These are phyloP conservation scores for Daldinia sp. DNA, from an alignment of 2,329 filamentous ascomycete species.

Conservation along the genomic window DNA sequence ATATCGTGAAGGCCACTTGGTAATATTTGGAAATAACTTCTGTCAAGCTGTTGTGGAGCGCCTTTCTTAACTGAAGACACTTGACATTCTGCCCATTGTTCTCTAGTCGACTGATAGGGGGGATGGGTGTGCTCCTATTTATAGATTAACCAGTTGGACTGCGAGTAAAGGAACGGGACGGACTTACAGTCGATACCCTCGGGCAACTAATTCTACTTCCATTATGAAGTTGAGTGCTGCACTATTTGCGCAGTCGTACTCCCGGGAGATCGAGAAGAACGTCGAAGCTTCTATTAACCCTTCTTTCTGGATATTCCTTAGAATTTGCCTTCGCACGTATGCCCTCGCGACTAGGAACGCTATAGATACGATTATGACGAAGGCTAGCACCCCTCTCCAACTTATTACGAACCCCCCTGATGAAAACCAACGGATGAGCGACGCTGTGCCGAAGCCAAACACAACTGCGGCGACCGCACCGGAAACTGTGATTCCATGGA, in stretches of 20 bases:
- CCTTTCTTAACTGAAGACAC: conserved; percentile 80
- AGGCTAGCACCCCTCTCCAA: conserved; percentile 41
- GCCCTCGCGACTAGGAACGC: conserved; percentile 39
- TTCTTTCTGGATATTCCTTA: conserved; percentile 46
- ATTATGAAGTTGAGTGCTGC: conserved; percentile 48
- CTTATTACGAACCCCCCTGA: conserved; percentile 42
- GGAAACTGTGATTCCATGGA: conserved; percentile 44
- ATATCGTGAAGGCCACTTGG: conserved; percentile 72
- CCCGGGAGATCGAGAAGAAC: conserved; percentile 45
- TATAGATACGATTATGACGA: conserved; percentile 33
- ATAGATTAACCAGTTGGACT: conserved; percentile 23
- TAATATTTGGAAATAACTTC: conserved; percentile 76
- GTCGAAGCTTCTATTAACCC: conserved; percentile 41
- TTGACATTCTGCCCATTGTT: conserved; percentile 80
- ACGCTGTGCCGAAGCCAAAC: conserved; percentile 43
- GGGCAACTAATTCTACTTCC: conserved; percentile 48
- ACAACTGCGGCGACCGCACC: conserved; percentile 45
- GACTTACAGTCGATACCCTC: conserved; percentile 47
- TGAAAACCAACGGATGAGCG: conserved; percentile 44
- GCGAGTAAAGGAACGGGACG: neutral
- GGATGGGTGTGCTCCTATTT: conserved; percentile 81
- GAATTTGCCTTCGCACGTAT: conserved; percentile 45
- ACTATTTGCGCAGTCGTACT: conserved; percentile 47
- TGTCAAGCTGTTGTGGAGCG: conserved; percentile 74
- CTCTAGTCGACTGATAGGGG: conserved; percentile 91